phyloP scores from a whole-genome alignment of 345 rosid genomes.

The Pugionium cornutum region DNA sequence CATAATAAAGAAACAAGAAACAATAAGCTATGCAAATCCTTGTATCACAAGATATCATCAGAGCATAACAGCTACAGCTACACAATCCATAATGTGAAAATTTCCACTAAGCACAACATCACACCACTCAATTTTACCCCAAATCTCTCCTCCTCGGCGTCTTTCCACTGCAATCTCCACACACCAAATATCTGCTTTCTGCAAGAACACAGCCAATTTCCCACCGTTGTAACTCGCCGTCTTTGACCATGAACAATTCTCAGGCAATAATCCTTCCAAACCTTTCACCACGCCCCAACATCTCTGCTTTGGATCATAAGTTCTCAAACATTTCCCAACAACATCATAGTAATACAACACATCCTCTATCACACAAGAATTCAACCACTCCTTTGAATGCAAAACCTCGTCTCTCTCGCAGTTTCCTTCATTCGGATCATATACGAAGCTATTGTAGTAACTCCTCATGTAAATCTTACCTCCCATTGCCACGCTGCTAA shows the following conservation, averaged over 20 bases:
- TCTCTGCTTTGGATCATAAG: slow-evolving; percentile 33
- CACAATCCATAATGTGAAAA: too few relatives aligned
- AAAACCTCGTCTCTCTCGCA: slow-evolving; percentile 27
- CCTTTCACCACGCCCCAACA: slow-evolving; percentile 32
- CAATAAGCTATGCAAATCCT: too few relatives aligned
- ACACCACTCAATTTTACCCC: slow-evolving; percentile 37
- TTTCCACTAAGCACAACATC: slow-evolving; percentile 26
- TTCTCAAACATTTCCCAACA: slow-evolving; percentile 24
- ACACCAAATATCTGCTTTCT: slow-evolving; percentile 35
- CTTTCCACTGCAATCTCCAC: slow-evolving; percentile 32
- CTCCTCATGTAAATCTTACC: slow-evolving; percentile 38
- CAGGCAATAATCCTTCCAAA: slow-evolving; percentile 26
- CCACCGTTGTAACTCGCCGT: slow-evolving; percentile 3
- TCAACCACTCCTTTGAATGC: slow-evolving; percentile 33
- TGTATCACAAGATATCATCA: too few relatives aligned
- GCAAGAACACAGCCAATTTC: slow-evolving; percentile 26
- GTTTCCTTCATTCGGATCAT: background rate
- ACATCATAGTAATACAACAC: slow-evolving; percentile 33
- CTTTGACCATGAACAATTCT: slow-evolving; percentile 22
- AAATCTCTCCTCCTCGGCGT: slow-evolving; percentile 20
- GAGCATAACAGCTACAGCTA: too few relatives aligned
- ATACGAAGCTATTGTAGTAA: slow-evolving; percentile 29
- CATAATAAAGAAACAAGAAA: too few relatives aligned
- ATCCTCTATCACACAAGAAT: slow-evolving; percentile 28
- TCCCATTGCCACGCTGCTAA: slow-evolving; percentile 24